Conservation (phyloP, 148 eudicot genomes). For the Cornus kousa region DNA sequence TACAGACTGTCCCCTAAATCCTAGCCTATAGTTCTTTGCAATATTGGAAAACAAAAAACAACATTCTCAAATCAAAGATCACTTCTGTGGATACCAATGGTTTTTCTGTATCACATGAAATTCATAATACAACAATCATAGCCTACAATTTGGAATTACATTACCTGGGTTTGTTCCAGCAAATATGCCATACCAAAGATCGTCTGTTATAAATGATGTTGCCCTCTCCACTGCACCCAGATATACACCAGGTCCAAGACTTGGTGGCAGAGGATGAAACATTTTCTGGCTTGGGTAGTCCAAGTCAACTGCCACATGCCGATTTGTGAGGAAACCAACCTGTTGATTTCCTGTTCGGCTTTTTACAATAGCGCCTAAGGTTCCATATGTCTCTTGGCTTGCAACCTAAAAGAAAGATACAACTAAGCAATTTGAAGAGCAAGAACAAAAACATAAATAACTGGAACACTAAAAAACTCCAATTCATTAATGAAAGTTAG, state of each 20-base stretch:
- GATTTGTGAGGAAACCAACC: conserved; percentile 68
- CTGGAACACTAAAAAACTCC: not conserved
- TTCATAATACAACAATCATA: not conserved
- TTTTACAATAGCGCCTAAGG: conserved; percentile 72
- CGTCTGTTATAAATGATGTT: conserved; percentile 64
- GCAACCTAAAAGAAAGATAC: conserved; percentile 46
- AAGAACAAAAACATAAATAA: not conserved
- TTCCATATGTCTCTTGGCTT: conserved; percentile 64
- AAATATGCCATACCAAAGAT: conserved; percentile 72
- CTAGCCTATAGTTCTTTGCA: no score
- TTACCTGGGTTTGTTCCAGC: conserved; percentile 78
- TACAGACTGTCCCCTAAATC: not conserved
- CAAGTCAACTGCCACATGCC: conserved; percentile 72
- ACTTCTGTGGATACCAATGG: not conserved
- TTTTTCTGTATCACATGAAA: no score
- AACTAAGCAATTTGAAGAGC: conserved; percentile 2
- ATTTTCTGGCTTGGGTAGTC: conserved; percentile 74
- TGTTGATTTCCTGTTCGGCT: conserved; percentile 61
- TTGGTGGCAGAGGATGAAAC: conserved; percentile 76
- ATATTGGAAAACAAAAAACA: no score
- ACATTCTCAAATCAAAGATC: not conserved
- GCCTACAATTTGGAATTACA: conserved; percentile 1
- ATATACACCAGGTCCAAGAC: conserved; percentile 76
- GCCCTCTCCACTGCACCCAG: conserved; percentile 78
- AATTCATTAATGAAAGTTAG: not conserved